Evolutionary conservation across 2,329 filamentous ascomycete genomes (phyloP).

Genomic region (Fusarium transvaalense): DNA sequence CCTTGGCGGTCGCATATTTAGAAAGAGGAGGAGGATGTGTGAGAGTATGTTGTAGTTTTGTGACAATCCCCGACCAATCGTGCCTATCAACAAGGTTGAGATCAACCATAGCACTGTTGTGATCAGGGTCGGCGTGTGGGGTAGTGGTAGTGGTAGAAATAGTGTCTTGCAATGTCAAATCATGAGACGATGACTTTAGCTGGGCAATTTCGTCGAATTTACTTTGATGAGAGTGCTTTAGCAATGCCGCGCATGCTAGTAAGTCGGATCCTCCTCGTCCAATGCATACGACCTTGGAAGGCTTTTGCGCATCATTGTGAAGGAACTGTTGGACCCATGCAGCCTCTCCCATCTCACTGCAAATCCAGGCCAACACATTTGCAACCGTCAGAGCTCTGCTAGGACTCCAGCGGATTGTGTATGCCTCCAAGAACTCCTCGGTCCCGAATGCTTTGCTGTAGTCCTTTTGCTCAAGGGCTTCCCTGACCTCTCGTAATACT

Average conservation of each 20-base stretch:
- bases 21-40: slow-evolving; percentile 16
- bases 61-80: slow-evolving; percentile 1
- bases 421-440: slow-evolving; percentile 11
- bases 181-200: background rate
- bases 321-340: slow-evolving; percentile 9
- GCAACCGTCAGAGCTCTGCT: slow-evolving; percentile 7
- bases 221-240: background rate
- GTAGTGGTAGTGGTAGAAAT: background rate
- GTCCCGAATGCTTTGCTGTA: slow-evolving; percentile 8
- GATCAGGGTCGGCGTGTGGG: background rate
- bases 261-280: slow-evolving; percentile 16
- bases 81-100: slow-evolving; percentile 8
- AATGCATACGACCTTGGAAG: background rate
- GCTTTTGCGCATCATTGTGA: background rate
- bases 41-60: slow-evolving; percentile 12
- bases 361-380: slow-evolving; percentile 17
- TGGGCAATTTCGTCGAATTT: background rate
- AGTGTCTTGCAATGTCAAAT: background rate
- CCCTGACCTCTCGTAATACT: slow-evolving; percentile 10
- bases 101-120: background rate
- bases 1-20: slow-evolving; percentile 18
- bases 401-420: slow-evolving; percentile 13
- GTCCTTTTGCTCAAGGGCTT: slow-evolving; percentile 18
- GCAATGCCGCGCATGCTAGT: background rate
- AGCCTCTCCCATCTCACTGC: slow-evolving; percentile 9